Conservation (phyloP, 371 early-diverging fungal genomes). For the Zychaea mexicana region DNA sequence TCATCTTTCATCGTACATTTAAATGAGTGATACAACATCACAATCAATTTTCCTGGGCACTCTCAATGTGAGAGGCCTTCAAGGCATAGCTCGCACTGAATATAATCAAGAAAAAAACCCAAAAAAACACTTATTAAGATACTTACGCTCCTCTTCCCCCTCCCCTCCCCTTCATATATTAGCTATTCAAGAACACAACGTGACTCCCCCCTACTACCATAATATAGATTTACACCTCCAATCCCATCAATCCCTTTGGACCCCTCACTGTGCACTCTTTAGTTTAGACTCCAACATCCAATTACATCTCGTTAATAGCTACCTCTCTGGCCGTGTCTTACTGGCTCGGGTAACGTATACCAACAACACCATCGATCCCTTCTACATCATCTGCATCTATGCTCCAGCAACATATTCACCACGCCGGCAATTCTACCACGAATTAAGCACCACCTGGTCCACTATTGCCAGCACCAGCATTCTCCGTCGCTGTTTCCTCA, state of each 20-base stretch:
- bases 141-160: not conserved
- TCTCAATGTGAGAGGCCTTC: not conserved
- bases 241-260: not conserved
- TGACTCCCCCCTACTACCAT: not conserved
- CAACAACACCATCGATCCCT: not conserved
- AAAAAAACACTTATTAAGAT: not conserved
- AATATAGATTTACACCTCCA: not conserved
- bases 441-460: not conserved
- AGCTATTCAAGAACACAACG: constrained; percentile 6
- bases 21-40: no score
- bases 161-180: not conserved
- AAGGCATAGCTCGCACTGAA: not conserved
- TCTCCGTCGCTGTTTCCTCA: not conserved
- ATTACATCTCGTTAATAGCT: no score
- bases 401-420: not conserved
- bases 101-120: not conserved
- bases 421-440: not conserved
- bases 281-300: not conserved
- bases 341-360: not conserved
- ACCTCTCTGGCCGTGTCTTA: not conserved
- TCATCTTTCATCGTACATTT: no score
- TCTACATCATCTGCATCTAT: not conserved
- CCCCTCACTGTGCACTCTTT: not conserved
- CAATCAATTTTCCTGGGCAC: no score
- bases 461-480: not conserved